Evolutionary conservation across 78 protist genomes (phyloP), one percentile per base, ranked within the genome.

Genomic region (Dictyostelium firmibasis): DNA sequence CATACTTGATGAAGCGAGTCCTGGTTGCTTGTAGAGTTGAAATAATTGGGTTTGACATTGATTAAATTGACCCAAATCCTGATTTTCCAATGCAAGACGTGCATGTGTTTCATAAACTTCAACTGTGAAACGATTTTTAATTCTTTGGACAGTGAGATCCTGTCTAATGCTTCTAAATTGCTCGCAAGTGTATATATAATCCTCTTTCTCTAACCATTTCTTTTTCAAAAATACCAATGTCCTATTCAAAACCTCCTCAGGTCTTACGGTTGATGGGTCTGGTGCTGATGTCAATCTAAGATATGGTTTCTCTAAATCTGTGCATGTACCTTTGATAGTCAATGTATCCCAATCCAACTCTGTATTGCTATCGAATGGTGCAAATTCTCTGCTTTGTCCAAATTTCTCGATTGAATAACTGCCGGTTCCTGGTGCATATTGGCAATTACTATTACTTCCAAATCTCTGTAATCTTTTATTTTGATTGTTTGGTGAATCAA

Each of bases 41-140:
- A 79, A 38, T n/a, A 98, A 81, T 78, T 96, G 97, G 27, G 97
- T 95, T 74, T 98, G 98, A 84, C 98, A 97, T 81, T 95, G 97
- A 83, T 97, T 97, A 44, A 95, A 97, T 85, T 98, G 98, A 8
- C 92, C 93, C 33, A 97, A 60, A 53, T 98, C 98, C 4, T 75
- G 82, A 83, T 91, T 72, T 31, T 96, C 93, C 38, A 98, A 62
- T 31, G 96, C 97, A 6, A 97, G 18, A 16, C 98, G 33, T 6
- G 98, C 98, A 69, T 97, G 97, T 23, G 87, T 41, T 67, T 98
- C 98, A 76, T 98, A 98, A 1, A 97, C 98, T n/a, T 91, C 89
- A 11, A 96, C 89, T 13, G 98, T 83, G 77, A 98, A 97, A 18
- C 43, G 50, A 64, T 96, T 91, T 44, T 86, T 79, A 9, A 98